Evolutionary conservation across 2,329 filamentous ascomycete species (phyloP).

Genomic region (Grosmannia serpens): DNA sequence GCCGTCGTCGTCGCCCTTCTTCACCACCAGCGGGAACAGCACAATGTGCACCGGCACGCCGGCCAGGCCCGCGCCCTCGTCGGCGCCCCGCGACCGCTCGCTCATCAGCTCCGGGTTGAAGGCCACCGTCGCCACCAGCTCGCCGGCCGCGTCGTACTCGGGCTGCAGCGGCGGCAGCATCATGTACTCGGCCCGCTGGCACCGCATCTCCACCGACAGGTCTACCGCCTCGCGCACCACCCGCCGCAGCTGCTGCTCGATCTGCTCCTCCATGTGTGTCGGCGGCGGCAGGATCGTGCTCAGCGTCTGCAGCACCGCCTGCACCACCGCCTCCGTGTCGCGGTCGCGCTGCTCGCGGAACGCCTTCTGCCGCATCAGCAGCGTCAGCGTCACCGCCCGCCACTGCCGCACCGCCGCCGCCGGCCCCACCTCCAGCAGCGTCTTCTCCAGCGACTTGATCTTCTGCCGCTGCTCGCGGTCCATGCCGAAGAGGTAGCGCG

Average conservation of each 20-base stretch:
- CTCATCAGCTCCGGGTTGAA: slow-evolving; percentile 96
- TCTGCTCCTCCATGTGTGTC: slow-evolving; percentile 64
- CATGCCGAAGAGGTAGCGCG: slow-evolving; percentile 96
- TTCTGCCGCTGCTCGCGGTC: slow-evolving; percentile 96
- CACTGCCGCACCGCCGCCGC: slow-evolving; percentile 86
- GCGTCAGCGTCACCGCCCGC: slow-evolving; percentile 87
- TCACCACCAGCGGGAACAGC: slow-evolving; percentile 90
- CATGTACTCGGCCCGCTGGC: slow-evolving; percentile 91
- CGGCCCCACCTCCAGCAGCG: slow-evolving; percentile 77
- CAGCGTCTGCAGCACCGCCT: slow-evolving; percentile 78
- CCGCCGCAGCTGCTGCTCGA: slow-evolving; percentile 72
- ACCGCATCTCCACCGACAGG: slow-evolving; percentile 93
- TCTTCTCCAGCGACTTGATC: slow-evolving; percentile 90
- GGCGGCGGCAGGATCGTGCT: slow-evolving; percentile 80
- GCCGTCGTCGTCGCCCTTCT: slow-evolving; percentile 83
- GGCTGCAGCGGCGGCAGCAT: slow-evolving; percentile 94
- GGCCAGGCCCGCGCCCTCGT: slow-evolving; percentile 36
- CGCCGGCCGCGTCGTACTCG: slow-evolving; percentile 87
- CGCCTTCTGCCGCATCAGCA: slow-evolving; percentile 68
- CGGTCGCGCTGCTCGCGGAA: slow-evolving; percentile 74
- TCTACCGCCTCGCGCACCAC: slow-evolving; percentile 83
- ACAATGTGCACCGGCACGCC: slow-evolving; percentile 78
- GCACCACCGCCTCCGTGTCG: slow-evolving; percentile 91
- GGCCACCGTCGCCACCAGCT: slow-evolving; percentile 72
- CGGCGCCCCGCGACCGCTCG: slow-evolving; percentile 47